Evolutionary conservation across 2,329 filamentous ascomycete genomes (phyloP), one percentile per base, ranked within the genome.

Genomic region (Sporothrix curviconia): DNA sequence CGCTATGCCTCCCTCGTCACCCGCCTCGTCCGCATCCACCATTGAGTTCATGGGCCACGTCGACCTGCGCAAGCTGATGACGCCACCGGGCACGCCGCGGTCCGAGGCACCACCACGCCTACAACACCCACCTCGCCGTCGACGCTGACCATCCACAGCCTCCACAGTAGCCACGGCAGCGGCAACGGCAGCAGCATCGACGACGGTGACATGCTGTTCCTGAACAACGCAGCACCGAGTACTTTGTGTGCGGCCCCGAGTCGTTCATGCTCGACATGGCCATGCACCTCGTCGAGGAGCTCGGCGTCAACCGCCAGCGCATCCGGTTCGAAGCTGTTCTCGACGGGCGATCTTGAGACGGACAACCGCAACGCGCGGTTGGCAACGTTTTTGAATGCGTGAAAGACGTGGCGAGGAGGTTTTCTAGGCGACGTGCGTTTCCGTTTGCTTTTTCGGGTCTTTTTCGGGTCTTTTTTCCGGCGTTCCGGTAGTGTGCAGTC

Each of bases 221-320:
- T 82, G 3, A 61, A 66, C 55, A 72, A 78, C 61, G 67, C 36
- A 70, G 72, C 12, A 71, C 79, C 4, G 77, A 80, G 67, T 82
- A 81, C 64, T 81, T 72, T 62, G 73, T 82, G 51, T 82, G 78
- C 60, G 79, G 79, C 0, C 78, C 79, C 0, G 77, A 80, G 67
- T 71, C 74, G 59, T 81, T 82, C 62, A 81, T 81, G 78, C 62
- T 73, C 2, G 77, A 81, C 64, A 76, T 79, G 68, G 70, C 71
- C 2, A 68, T 70, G 54, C 76, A 72, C 47, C 67, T 80, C 51
- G 62, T 61, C 19, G 67, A 70, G 56, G 62, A 68, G 11, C 69
- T 74, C 53, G 72, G 75, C 30, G 72, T 79, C 2, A 66, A 66
- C 17, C 59, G 67, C 3, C 57, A 62, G 15, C 70, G 75, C 42